Evolutionary conservation across 2,329 filamentous ascomycete species (phyloP).

Genomic region (Sclerotiophoma versabilis): DNA sequence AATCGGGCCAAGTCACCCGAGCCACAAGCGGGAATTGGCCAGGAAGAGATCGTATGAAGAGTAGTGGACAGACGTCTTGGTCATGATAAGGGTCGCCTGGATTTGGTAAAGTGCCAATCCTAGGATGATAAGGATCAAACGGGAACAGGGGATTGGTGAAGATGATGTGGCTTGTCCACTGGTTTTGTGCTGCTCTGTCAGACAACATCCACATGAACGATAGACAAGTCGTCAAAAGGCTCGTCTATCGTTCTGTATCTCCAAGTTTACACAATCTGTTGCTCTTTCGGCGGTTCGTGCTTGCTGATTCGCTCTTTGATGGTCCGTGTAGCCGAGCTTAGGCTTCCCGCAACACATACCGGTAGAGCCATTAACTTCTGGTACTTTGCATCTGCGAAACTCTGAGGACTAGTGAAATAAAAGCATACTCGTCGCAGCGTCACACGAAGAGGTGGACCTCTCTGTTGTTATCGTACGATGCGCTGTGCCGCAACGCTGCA

Average conservation of each 20-base stretch:
- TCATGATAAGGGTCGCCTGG: constrained; percentile 31
- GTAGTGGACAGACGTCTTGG: constrained; percentile 27
- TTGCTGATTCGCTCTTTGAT: constrained; percentile 26
- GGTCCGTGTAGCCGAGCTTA: constrained; percentile 34
- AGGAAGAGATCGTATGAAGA: constrained; percentile 16
- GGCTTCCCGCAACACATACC: constrained; percentile 7
- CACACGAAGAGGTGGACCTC: not conserved
- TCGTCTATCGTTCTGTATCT: constrained; percentile 24
- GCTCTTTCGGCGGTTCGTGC: constrained; percentile 20
- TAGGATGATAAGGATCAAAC: constrained; percentile 7
- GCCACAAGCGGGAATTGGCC: constrained; percentile 17
- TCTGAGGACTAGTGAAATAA: too few species aligned
- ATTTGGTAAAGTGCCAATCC: constrained; percentile 6
- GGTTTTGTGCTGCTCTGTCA: constrained; percentile 26
- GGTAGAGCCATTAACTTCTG: too few species aligned
- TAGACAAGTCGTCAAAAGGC: constrained; percentile 5
- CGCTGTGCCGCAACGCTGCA: not conserved
- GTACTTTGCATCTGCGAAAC: too few species aligned
- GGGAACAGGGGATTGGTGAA: constrained; percentile 20
- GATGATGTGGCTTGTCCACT: constrained; percentile 9
- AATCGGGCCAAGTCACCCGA: constrained; percentile 20
- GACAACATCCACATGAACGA: constrained; percentile 9
- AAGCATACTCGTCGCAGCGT: too few species aligned
- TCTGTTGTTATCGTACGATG: not conserved
- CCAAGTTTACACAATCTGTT: constrained; percentile 16